These are phyloP conservation scores for Collybia mongolica DNA, from an alignment of 768 basidiomycete genomes.

Conservation along the genomic window DNA sequence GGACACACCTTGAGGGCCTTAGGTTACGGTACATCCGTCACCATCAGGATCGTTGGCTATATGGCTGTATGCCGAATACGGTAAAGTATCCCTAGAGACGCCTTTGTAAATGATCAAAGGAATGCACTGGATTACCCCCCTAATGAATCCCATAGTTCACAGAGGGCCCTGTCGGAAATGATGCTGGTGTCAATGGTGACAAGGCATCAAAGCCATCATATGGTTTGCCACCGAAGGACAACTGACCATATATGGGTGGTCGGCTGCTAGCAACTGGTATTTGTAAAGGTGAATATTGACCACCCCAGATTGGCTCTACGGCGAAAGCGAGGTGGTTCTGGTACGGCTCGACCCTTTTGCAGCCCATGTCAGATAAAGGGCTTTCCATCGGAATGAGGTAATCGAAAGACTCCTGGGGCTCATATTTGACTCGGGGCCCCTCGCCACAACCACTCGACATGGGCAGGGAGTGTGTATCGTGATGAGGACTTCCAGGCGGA, in stretches of 20 bases:
- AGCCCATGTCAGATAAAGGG: slow-evolving; percentile 4
- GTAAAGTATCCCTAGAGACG: too few relatives aligned
- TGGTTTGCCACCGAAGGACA: slow-evolving; percentile 6
- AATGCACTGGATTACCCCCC: too few relatives aligned
- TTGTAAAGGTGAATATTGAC: slow-evolving; percentile 10
- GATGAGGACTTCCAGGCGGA: slow-evolving; percentile 15
- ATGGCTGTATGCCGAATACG: too few relatives aligned
- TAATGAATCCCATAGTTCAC: too few relatives aligned
- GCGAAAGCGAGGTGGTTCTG: slow-evolving; percentile 9
- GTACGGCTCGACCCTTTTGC: slow-evolving; percentile 10
- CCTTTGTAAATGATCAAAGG: too few relatives aligned
- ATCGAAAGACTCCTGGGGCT: slow-evolving; percentile 13
- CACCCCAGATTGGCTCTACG: slow-evolving; percentile 10
- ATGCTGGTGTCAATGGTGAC: too few relatives aligned
- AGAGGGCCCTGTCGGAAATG: too few relatives aligned
- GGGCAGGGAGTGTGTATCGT: slow-evolving; percentile 10
- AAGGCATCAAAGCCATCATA: slow-evolving; percentile 12
- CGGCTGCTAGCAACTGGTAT: slow-evolving; percentile 5
- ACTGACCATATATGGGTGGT: slow-evolving; percentile 9
- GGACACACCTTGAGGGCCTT: too few relatives aligned
- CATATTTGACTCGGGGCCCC: slow-evolving; percentile 6
- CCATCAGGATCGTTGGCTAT: too few relatives aligned
- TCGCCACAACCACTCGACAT: slow-evolving; percentile 8
- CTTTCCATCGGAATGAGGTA: slow-evolving; percentile 16
- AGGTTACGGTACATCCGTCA: too few relatives aligned